phyloP scores from a whole-genome alignment of 2,329 filamentous ascomycete species.

The Amesomyces nigricolor region DNA sequence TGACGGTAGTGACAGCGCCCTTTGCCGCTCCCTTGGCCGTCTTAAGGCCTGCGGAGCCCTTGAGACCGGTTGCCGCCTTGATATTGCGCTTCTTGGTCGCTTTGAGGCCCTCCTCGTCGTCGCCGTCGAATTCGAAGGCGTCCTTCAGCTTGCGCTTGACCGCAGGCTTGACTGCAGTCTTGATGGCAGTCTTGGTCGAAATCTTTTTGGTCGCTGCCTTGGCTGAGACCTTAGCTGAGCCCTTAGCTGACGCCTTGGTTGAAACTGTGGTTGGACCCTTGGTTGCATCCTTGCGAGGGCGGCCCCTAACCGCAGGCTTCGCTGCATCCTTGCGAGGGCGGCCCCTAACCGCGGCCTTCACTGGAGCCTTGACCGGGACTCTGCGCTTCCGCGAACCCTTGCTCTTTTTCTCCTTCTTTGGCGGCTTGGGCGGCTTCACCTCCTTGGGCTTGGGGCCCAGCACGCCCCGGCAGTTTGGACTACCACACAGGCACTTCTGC shows the following conservation, averaged over 20 bases:
- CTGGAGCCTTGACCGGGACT: conserved; percentile 7
- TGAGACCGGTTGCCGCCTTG: conserved; percentile 33
- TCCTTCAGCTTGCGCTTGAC: conserved; percentile 55
- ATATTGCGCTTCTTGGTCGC: conserved; percentile 45
- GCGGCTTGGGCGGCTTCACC: conserved; percentile 41
- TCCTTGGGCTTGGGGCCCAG: conserved; percentile 57
- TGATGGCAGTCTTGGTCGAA: conserved; percentile 33
- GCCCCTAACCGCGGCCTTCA: neutral
- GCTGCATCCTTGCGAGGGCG: conserved; percentile 30
- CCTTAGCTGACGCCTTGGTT: conserved; percentile 30
- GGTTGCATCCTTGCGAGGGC: conserved; percentile 29
- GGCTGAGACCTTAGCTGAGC: neutral
- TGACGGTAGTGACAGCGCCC: conserved; percentile 32
- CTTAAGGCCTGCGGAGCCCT: conserved; percentile 31
- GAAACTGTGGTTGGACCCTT: neutral
- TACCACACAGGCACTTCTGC: conserved; percentile 60
- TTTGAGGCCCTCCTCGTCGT: conserved; percentile 25
- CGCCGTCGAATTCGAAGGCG: conserved; percentile 40
- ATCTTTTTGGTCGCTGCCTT: conserved; percentile 19
- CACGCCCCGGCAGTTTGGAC: conserved; percentile 58
- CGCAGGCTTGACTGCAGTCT: conserved; percentile 22
- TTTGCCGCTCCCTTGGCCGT: conserved; percentile 34
- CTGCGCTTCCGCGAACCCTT: conserved; percentile 42
- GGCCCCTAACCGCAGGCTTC: too few relatives aligned
- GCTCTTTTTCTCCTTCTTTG: conserved; percentile 36